Percentiles rank a stretch among this genome's conserved stretches.
Evolutionary conservation across 2,329 filamentous ascomycete genomes (phyloP).

Genomic region (Aspergillus uvarum): DNA sequence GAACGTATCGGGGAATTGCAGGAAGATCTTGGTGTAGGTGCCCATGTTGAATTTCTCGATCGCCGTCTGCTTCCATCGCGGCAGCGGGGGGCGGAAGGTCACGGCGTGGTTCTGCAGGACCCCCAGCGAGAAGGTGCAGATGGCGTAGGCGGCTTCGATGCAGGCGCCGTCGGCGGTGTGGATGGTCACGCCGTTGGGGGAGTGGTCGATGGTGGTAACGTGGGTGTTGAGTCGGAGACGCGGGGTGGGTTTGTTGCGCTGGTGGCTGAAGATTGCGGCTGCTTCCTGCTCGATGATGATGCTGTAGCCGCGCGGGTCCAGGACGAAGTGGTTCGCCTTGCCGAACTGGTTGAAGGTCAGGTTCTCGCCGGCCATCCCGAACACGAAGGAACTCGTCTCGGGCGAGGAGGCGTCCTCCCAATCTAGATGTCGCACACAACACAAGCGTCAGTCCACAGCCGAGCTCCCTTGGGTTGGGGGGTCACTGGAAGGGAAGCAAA

Average conservation of each 20-base stretch:
- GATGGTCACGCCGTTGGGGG: slow-evolving; percentile 54
- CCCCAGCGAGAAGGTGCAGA: slow-evolving; percentile 67
- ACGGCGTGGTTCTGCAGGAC: slow-evolving; percentile 64
- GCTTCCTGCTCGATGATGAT: slow-evolving; percentile 59
- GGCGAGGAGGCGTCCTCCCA: slow-evolving; percentile 61
- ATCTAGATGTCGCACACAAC: slow-evolving; percentile 35
- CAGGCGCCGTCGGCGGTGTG: slow-evolving; percentile 56
- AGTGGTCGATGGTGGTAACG: slow-evolving; percentile 57
- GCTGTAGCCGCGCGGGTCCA: slow-evolving; percentile 63
- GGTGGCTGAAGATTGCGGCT: slow-evolving; percentile 53
- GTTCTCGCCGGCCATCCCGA: slow-evolving; percentile 58
- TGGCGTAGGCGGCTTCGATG: slow-evolving; percentile 60
- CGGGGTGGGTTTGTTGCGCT: slow-evolving; percentile 42
- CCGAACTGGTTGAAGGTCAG: slow-evolving; percentile 63
- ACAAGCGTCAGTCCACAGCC: not conserved
- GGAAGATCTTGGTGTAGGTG: slow-evolving; percentile 72
- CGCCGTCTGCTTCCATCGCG: slow-evolving; percentile 63
- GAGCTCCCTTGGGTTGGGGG: not conserved
- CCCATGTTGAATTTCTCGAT: slow-evolving; percentile 68
- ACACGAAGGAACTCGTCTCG: slow-evolving; percentile 57
- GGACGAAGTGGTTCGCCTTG: slow-evolving; percentile 62
- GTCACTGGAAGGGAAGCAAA: not conserved
- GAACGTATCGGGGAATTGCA: slow-evolving; percentile 67
- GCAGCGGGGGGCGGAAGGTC: slow-evolving; percentile 58
- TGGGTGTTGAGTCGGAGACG: slow-evolving; percentile 60